Base-by-base conservation (phyloP, 257 asterid genomes). In the Solanum lignicaule region DNA sequence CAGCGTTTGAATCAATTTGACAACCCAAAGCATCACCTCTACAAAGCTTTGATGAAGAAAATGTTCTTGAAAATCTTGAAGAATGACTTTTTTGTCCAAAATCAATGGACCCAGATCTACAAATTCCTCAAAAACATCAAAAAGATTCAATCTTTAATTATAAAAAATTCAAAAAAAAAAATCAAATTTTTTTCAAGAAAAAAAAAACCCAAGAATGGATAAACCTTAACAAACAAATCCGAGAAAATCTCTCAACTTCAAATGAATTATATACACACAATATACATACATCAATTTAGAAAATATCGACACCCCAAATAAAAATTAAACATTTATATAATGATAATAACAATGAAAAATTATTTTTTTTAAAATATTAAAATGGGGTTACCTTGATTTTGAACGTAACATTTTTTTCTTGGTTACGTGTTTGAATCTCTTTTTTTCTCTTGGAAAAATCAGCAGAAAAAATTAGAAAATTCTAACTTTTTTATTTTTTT, bases 41-140 rank as follows among this genome's bases (percentile, higher is more conserved):
- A 41, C 88, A 86, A 29, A 86, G 84, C 88, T 74, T 86, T 46
- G 86, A 18, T 82, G 68, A 92, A 83, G 96, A 94, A 83, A 95
- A 72, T 48, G 95, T 91, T 87, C 95, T 92, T 16, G 97, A 92
- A 89, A 96, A 79, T 46, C 75, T 86, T 23, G 88, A 86, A 52
- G 88, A 89, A 94, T 90, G 91, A 52, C 81, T 90, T 85, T 91
- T 94, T 4, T 89, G 92, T 43, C 92, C 95, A 68, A 92, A 85
- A 93, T 91, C 93, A 71, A 86, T 73, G 90, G 91, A 88, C 68
- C 92, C 94, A 84, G 94, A 93, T 93, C 98, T 95, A 87, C 69
- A 90, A 87, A 90, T 89, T 32, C 69, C 83, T 88, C 85, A 55
- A 58, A 35, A 85, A 39, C 43, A 73, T 46, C 62, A 68, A 46